Evolutionary conservation across 176 grass and related monocot species (phyloP).

Genomic region (Ananas comosus): DNA sequence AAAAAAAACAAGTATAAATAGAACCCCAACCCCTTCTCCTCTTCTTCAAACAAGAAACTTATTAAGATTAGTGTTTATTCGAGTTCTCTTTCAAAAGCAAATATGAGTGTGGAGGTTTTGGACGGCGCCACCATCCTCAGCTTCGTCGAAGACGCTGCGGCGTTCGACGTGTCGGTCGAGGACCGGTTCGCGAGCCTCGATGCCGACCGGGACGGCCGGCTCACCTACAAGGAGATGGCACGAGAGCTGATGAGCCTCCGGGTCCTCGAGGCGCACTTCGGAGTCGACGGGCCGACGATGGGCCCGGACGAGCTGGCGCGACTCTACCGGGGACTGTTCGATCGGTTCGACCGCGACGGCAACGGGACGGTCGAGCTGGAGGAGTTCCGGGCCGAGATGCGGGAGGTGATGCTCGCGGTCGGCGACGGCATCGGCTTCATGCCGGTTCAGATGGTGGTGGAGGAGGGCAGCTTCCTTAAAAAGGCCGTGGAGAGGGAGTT

Average conservation of each 20-base stretch:
- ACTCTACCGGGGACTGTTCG: slow-evolving; percentile 11
- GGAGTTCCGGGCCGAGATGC: slow-evolving; percentile 32
- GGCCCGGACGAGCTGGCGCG: slow-evolving; percentile 1
- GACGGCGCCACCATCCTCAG: slow-evolving; percentile 19
- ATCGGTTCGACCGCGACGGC: slow-evolving; percentile 22
- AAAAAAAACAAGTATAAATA: too few relatives aligned
- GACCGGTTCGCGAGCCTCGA: slow-evolving; percentile 16
- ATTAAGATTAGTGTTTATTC: not conserved
- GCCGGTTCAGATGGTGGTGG: slow-evolving; percentile 62
- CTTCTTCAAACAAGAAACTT: not conserved
- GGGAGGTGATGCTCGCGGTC: slow-evolving; percentile 80
- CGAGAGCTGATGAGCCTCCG: slow-evolving; percentile 24
- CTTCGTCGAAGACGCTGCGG: slow-evolving; percentile 16
- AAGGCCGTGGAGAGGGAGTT: slow-evolving; percentile 47
- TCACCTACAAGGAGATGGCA: slow-evolving; percentile 15
- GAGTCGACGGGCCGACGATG: not conserved
- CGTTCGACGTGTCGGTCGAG: slow-evolving; percentile 17
- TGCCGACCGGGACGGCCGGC: slow-evolving; percentile 14
- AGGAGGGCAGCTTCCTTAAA: slow-evolving; percentile 72
- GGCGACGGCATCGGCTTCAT: slow-evolving; percentile 50
- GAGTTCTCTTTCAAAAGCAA: not conserved
- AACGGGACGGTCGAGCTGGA: slow-evolving; percentile 22
- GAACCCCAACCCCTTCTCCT: not conserved
- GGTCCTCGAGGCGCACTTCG: slow-evolving; percentile 26
- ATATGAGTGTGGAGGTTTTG: slow-evolving; percentile 27